phyloP scores from a whole-genome alignment of 1,284 basidiomycete genomes.

The Malassezia caprae region DNA sequence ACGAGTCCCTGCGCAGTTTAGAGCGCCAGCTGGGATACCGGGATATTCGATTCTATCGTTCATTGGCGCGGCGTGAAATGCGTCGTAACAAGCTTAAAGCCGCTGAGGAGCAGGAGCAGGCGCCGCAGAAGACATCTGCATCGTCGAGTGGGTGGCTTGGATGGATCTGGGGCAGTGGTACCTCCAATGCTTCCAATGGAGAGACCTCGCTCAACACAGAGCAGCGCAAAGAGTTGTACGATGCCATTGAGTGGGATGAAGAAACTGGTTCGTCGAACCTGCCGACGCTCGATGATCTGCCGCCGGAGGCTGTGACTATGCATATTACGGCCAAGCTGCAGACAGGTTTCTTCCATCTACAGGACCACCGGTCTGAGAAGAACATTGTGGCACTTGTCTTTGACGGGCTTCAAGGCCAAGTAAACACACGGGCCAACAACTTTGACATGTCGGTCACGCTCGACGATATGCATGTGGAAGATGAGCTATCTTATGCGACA shows the following conservation, averaged over 20 bases:
- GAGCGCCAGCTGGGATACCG: constrained; percentile 82
- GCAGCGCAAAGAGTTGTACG: constrained; percentile 84
- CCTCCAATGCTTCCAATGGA: constrained; percentile 16
- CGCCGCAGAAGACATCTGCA: constrained; percentile 56
- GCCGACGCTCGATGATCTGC: constrained; percentile 50
- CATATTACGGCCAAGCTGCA: constrained; percentile 57
- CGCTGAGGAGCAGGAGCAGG: not conserved
- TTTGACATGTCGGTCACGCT: constrained; percentile 72
- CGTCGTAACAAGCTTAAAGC: constrained; percentile 59
- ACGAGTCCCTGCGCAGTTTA: constrained; percentile 55
- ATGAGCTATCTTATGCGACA: constrained; percentile 72
- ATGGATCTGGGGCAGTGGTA: constrained; percentile 41
- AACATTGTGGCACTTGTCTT: constrained; percentile 84
- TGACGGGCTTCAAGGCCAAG: constrained; percentile 73
- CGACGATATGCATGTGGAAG: constrained; percentile 78
- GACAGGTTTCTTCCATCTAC: constrained; percentile 38
- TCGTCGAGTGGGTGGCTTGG: constrained; percentile 37
- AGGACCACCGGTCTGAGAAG: constrained; percentile 28
- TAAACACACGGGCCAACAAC: constrained; percentile 77
- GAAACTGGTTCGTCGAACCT: constrained; percentile 20
- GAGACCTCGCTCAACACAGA: constrained; percentile 69
- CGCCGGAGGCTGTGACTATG: constrained; percentile 71
- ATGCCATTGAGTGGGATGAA: constrained; percentile 79
- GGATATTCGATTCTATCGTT: constrained; percentile 94
- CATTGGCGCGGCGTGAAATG: constrained; percentile 78